A percentile compares a stretch with the other conserved stretches of the same genome.
These are phyloP conservation scores for Ogataea populi-albae DNA, from an alignment of 805 yeast genomes.

Conservation along the genomic window DNA sequence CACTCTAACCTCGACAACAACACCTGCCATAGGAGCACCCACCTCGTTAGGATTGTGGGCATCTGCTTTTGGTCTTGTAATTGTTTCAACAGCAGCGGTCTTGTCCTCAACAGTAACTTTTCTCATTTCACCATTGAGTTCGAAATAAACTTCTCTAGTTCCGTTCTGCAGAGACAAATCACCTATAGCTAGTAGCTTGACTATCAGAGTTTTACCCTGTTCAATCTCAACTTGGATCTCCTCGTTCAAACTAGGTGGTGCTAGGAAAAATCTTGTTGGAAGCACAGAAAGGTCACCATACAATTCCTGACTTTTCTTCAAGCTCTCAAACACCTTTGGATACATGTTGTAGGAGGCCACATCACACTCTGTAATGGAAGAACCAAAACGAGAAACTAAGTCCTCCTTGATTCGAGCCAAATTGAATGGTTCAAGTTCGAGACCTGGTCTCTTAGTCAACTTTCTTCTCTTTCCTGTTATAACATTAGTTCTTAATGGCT, in stretches of 20 bases:
- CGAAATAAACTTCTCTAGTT: constrained; percentile 93
- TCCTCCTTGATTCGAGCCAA: constrained; percentile 69
- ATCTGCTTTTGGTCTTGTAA: constrained; percentile 88
- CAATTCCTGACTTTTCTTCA: constrained; percentile 65
- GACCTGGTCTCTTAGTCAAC: constrained; percentile 88
- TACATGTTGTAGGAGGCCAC: constrained; percentile 96
- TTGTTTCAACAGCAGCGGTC: constrained; percentile 78
- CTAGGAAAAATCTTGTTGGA: constrained; percentile 88
- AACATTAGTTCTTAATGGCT: constrained; percentile 90
- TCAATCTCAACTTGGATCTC: constrained; percentile 88
- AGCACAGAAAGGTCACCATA: constrained; percentile 92
- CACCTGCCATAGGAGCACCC: constrained; percentile 99
- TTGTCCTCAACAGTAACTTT: constrained; percentile 90
- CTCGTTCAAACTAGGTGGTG: constrained; percentile 84
- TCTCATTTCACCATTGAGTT: constrained; percentile 97
- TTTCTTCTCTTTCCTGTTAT: constrained; percentile 90
- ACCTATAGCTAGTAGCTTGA: constrained; percentile 90
- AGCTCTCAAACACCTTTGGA: constrained; percentile 94
- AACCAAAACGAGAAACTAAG: constrained; percentile 72
- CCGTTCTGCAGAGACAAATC: constrained; percentile 84
- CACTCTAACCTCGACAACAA: constrained; percentile 89
- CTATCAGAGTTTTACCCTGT: constrained; percentile 89
- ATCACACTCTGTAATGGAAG: constrained; percentile 73
- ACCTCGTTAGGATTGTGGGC: constrained; percentile 83
- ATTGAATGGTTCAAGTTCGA: constrained; percentile 82